Conservation (phyloP, 2,329 filamentous ascomycete genomes). For the Sporothrix sp. region DNA sequence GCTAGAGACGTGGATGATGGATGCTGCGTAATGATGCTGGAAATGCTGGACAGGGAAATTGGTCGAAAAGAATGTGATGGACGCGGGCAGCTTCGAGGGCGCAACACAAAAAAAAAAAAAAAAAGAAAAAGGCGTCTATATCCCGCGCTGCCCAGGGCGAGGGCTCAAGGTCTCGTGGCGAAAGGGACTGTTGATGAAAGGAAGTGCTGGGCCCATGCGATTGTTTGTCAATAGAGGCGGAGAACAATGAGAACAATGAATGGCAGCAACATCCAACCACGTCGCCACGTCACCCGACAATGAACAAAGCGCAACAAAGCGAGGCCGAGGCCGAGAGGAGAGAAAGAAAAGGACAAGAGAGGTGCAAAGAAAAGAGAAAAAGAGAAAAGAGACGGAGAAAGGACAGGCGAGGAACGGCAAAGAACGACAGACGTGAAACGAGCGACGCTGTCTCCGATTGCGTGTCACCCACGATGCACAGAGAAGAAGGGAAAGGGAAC, state of each 20-base stretch:
- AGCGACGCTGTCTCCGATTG: background rate
- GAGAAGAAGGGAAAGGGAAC: constrained; percentile 13
- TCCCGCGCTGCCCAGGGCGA: background rate
- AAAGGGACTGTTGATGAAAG: constrained; percentile 3
- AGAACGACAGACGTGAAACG: background rate
- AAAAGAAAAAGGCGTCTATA: background rate
- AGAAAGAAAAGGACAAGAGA: background rate
- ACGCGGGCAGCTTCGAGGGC: too few relatives aligned
- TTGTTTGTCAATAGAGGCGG: constrained; percentile 4
- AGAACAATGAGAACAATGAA: constrained; percentile 11
- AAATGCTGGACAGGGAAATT: background rate
- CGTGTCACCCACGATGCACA: background rate
- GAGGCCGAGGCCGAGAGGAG: background rate
- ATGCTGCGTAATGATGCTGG: background rate
- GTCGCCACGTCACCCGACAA: constrained; percentile 7
- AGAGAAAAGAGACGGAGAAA: too few relatives aligned
- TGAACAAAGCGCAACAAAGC: constrained; percentile 5
- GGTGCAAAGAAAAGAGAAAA: background rate
- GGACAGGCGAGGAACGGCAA: too few relatives aligned
- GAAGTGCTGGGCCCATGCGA: background rate
- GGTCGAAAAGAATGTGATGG: background rate
- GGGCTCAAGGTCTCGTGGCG: background rate
- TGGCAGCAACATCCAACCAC: background rate
- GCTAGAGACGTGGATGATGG: background rate
- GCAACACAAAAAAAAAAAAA: background rate